Evolutionary conservation across 2,329 filamentous ascomycete species (phyloP), one percentile per base, ranked within the genome.

Genomic region (Aspergillus udagawae): DNA sequence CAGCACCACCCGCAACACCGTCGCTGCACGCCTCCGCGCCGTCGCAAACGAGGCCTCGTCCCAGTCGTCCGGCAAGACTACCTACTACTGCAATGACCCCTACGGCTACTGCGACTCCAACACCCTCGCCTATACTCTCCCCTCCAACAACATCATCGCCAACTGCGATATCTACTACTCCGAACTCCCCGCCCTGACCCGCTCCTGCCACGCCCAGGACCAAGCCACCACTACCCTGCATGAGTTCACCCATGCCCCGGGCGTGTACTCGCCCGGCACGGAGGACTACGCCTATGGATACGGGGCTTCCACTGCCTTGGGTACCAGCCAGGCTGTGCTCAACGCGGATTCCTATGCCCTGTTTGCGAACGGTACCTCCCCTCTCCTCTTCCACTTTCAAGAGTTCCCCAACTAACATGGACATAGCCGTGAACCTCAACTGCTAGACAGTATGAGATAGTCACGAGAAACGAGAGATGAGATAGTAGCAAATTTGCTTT

Each of bases 331-430:
- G 65, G 85, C 85, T 51, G 66, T 88, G 8, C 76, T 80, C 64
- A 87, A 89, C 60, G 87, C 87, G n/a, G 86, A 89, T 67, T 82
- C 80, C 0, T 87, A 79, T 65, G 79, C 80, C 6, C 70, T 83
- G 28, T 83, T 79, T 63, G 79, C 82, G 21, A 82, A 83, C 61
- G 79, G 71, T 71, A 60, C 59, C 67, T 29, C 10, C 28, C 10
- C 28, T 29, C 28, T 10, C 28, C 8, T 12, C 28, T 1, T 29
- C 28, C 28, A 12, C 28, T 12, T 29, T 12, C 4, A 12, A 29
- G 10, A 4, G 28, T 10, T 29, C 28, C 25, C 4, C 10, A 8
- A 27, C 50, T 55, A 25, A 55, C 38, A 2, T 12, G 14, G 14
- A n/a, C 32, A 29, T 27, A 57, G 59, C 59, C 12, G 51, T 60